phyloP scores from a whole-genome alignment of 2,329 filamentous ascomycete species.

The Ceratocystis smalleyi region DNA sequence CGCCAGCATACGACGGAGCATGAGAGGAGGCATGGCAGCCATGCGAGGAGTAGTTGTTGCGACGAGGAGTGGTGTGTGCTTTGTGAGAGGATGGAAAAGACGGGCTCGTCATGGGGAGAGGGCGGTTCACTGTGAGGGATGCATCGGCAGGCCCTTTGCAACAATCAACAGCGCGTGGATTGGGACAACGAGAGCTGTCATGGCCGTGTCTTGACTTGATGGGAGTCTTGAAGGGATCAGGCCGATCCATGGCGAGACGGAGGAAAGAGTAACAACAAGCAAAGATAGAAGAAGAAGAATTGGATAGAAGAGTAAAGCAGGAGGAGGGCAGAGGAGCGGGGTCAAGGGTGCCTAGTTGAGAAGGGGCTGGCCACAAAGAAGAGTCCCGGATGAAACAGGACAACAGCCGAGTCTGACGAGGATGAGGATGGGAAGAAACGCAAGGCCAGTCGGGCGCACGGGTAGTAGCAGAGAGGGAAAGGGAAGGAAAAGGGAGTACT shows the following conservation, averaged over 20 bases:
- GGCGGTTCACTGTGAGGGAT: not conserved
- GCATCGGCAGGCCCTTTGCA: not conserved
- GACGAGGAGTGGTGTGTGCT: not conserved
- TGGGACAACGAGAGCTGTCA: not conserved
- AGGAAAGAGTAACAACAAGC: not conserved
- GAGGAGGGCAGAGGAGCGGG: not conserved
- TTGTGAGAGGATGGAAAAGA: not conserved
- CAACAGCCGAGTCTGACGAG: too few species aligned
- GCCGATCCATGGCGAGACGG: not conserved
- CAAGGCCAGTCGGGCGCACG: too few species aligned
- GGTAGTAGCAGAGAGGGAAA: not conserved
- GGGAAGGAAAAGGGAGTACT: not conserved
- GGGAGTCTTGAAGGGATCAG: not conserved
- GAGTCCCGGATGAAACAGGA: too few species aligned
- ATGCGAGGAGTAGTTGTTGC: not conserved
- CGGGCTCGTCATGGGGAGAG: not conserved
- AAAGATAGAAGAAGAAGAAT: not conserved
- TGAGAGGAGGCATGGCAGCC: not conserved
- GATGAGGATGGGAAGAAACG: too few species aligned
- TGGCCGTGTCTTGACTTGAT: not conserved
- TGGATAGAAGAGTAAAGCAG: not conserved
- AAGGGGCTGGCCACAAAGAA: too few species aligned
- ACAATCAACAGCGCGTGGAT: not conserved
- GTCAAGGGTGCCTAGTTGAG: too few species aligned
- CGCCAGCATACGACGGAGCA: not conserved